These are phyloP conservation scores for Soucietia sequanensis DNA, from an alignment of 805 yeast genomes.

Conservation along the genomic window DNA sequence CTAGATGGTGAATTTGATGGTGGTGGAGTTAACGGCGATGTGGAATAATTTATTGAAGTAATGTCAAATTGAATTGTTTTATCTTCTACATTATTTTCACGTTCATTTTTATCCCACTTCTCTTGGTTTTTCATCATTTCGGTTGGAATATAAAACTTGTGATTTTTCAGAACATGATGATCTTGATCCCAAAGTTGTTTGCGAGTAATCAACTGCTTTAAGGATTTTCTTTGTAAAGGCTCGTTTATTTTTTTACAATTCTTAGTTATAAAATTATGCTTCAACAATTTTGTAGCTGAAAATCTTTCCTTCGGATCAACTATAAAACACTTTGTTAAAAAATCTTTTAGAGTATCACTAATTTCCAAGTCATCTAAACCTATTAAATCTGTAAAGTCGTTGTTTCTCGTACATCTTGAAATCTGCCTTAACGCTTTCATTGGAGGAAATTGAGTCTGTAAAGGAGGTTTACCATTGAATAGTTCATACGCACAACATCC, in stretches of 20 bases:
- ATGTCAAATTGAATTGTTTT: constrained; percentile 34
- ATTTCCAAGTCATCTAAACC: constrained; percentile 21
- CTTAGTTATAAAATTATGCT: constrained; percentile 31
- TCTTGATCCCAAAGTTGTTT: constrained; percentile 41
- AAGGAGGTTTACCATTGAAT: constrained; percentile 71
- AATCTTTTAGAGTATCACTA: constrained; percentile 26
- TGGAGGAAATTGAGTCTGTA: constrained; percentile 40
- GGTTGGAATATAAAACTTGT: constrained; percentile 37
- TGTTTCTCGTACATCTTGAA: constrained; percentile 26
- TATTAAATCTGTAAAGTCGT: constrained; percentile 31
- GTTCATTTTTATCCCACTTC: constrained; percentile 21
- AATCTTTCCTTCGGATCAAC: constrained; percentile 31
- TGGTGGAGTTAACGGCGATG: constrained; percentile 1
- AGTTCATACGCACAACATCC: constrained; percentile 78
- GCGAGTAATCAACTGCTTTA: constrained; percentile 31
- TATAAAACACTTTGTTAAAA: constrained; percentile 32
- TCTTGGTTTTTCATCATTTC: constrained; percentile 32
- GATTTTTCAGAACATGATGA: constrained; percentile 28
- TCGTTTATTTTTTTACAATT: constrained; percentile 6
- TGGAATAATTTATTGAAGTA: constrained; percentile 25
- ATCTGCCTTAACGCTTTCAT: constrained; percentile 45
- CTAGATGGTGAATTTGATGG: constrained; percentile 9
- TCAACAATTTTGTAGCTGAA: constrained; percentile 30
- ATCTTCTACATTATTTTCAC: constrained; percentile 7
- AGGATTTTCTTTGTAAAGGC: constrained; percentile 11